Evolutionary conservation across 1,139 yeast species (phyloP).

Genomic region (Blastobotrys aristatus): DNA sequence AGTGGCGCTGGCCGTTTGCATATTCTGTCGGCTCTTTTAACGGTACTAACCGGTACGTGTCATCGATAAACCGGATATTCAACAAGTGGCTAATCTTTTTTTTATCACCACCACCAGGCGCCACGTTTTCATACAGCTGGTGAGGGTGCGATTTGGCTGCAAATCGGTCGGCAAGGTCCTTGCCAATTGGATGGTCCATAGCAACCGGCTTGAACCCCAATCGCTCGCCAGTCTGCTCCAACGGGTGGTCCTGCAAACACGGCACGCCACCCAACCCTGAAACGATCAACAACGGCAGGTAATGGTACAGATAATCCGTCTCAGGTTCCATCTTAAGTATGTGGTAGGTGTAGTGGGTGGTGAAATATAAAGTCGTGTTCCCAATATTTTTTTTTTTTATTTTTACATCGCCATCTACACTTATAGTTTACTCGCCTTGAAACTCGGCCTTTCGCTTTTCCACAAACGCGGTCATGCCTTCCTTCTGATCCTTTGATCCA

Average conservation of each 20-base stretch:
- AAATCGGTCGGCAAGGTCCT: slow-evolving; percentile 19
- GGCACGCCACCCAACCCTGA: slow-evolving; percentile 25
- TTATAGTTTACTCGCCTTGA: slow-evolving; percentile 25
- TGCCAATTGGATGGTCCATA: slow-evolving; percentile 17
- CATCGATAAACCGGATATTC: slow-evolving; percentile 24
- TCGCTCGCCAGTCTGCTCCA: slow-evolving; percentile 20
- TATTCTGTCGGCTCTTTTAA: slow-evolving; percentile 23
- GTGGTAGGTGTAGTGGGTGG: too few relatives aligned
- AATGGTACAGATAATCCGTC: slow-evolving; percentile 24
- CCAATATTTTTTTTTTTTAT: background rate
- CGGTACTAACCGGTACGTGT: slow-evolving; percentile 9
- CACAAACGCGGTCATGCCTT: slow-evolving; percentile 48
- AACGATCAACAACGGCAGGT: slow-evolving; percentile 28
- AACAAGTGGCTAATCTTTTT: slow-evolving; percentile 22
- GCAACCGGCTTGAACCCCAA: slow-evolving; percentile 19
- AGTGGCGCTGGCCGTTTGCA: slow-evolving; percentile 30
- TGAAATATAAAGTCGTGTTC: background rate
- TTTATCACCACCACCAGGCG: slow-evolving; percentile 19
- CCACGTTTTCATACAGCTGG: slow-evolving; percentile 21
- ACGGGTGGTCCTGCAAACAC: slow-evolving; percentile 19
- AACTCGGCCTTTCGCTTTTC: slow-evolving; percentile 44
- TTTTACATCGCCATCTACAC: background rate
- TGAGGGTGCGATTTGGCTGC: slow-evolving; percentile 19
- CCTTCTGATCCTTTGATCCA: slow-evolving; percentile 44
- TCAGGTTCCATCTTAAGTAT: slow-evolving; percentile 3